Evolutionary conservation across 1,139 yeast species (phyloP).

Genomic region (Scheffersomyces quercinus): DNA sequence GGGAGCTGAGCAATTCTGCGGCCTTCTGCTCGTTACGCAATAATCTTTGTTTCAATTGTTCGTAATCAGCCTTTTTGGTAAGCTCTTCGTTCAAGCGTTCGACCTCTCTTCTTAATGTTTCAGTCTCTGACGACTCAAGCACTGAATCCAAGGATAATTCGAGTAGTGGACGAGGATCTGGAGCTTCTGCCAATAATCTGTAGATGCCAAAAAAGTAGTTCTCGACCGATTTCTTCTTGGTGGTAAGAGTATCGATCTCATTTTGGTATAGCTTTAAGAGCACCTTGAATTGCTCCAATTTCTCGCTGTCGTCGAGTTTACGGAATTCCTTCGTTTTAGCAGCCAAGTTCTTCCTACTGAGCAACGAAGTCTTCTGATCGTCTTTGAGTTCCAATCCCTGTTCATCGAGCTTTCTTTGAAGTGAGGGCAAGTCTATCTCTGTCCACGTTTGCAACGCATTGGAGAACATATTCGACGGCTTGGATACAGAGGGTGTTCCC

Average conservation of each 20-base stretch:
- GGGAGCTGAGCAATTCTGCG: slow-evolving; percentile 50
- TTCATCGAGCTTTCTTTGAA: slow-evolving; percentile 73
- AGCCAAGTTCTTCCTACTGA: slow-evolving; percentile 75
- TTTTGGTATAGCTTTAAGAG: slow-evolving; percentile 81
- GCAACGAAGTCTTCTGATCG: slow-evolving; percentile 64
- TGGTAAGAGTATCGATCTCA: slow-evolving; percentile 82
- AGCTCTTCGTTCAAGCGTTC: slow-evolving; percentile 59
- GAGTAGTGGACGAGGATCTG: slow-evolving; percentile 85
- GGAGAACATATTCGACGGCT: slow-evolving; percentile 21
- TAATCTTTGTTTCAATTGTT: slow-evolving; percentile 64
- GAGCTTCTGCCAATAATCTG: slow-evolving; percentile 80
- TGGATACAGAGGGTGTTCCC: slow-evolving; percentile 1
- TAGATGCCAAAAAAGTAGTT: slow-evolving; percentile 72
- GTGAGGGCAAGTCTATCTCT: slow-evolving; percentile 62
- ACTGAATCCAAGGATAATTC: slow-evolving; percentile 72
- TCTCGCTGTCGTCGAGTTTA: slow-evolving; percentile 65
- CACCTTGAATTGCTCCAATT: slow-evolving; percentile 62
- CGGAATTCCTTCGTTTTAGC: slow-evolving; percentile 79
- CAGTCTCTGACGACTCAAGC: slow-evolving; percentile 56
- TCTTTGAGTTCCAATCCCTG: slow-evolving; percentile 74
- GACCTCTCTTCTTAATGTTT: slow-evolving; percentile 55
- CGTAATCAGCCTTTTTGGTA: slow-evolving; percentile 74
- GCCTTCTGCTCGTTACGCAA: slow-evolving; percentile 58
- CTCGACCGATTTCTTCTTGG: slow-evolving; percentile 75
- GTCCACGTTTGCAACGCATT: slow-evolving; percentile 77